Base-by-base conservation (phyloP, 2,329 filamentous ascomycete species). In the Colletotrichum eremochloae region DNA sequence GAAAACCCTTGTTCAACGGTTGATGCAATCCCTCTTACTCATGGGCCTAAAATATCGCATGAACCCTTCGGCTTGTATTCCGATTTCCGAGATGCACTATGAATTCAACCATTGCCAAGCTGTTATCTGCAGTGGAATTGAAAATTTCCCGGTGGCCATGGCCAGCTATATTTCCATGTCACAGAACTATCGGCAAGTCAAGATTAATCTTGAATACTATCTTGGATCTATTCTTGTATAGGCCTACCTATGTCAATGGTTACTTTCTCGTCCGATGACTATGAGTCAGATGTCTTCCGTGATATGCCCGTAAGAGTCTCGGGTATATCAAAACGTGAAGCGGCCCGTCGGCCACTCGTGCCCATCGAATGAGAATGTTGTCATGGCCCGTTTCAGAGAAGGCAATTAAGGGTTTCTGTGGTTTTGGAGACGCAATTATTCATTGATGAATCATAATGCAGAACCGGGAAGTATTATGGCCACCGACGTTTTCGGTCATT, bases 21-120 rank as follows among this genome's bases (percentile, higher is more conserved):
- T 63, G 68, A 14, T 46, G 44, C 31, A 15, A 52, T 42, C 14
- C 53, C 58, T 58, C 69, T 68, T 72, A 69, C 69, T 69, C 69
- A 72, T 68, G 20, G 53, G 55, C 46, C 9, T 61, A 8, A 42
- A 61, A 31, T 12, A 40, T 38, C 36, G 55, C 55, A 61, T 58
- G 44, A 53, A 44, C 5, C 15, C 20, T 20, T 48, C 56, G 63
- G 56, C 12, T 14, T 24, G 8, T 36, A 46, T 15, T 29, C 33
- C n/a, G 33, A 31, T 24, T 24, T 24, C 24, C 24, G 15, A 12
- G 18, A 1, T 29, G 33, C 11, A 5, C 18, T 12, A 40, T 18
- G 12, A 29, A 12, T 12, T 52, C 3, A 31, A 42, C 20, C 8
- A 29, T 29, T 8, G 7, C 20, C 20, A 5, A 33, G 14, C 9